Evolutionary conservation across 1,284 basidiomycete species (phyloP).

Genomic region (Coriolopsis trogii): DNA sequence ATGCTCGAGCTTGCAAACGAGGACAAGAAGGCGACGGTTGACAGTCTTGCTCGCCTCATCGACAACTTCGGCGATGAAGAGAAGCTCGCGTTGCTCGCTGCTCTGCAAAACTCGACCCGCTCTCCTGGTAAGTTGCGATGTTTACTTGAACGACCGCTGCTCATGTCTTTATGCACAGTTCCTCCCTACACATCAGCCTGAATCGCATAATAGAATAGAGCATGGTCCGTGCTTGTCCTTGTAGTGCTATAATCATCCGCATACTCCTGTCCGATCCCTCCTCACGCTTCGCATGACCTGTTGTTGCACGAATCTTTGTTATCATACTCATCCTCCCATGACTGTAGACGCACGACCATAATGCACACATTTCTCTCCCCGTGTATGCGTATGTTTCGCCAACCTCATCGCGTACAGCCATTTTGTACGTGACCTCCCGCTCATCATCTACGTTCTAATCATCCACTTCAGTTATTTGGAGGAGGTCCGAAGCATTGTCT

Average conservation of each 20-base stretch:
- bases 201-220: neutral
- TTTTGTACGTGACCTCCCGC: too few relatives aligned
- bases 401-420: too few relatives aligned
- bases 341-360: conserved; percentile 12
- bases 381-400: too few relatives aligned
- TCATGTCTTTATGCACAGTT: conserved; percentile 13
- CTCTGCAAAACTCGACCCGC: conserved; percentile 58
- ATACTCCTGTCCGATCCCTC: neutral
- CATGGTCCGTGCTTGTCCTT: neutral
- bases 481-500: too few relatives aligned
- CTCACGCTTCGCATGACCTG: conserved; percentile 9
- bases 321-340: conserved; percentile 1
- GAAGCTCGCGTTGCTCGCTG: conserved; percentile 59
- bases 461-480: too few relatives aligned
- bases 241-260: conserved; percentile 9
- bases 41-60: conserved; percentile 66
- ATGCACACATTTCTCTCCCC: conserved; percentile 4
- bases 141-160: neutral
- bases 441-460: too few relatives aligned
- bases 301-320: conserved; percentile 8
- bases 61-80: conserved; percentile 77
- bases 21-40: conserved; percentile 71
- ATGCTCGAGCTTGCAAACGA: conserved; percentile 66
- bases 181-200: conserved; percentile 30
- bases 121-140: conserved; percentile 46